A percentile compares a stretch with the other conserved stretches of the same genome.
phyloP scores from a whole-genome alignment of 106 monocot genomes.

The Dactylorhiza incarnata region DNA sequence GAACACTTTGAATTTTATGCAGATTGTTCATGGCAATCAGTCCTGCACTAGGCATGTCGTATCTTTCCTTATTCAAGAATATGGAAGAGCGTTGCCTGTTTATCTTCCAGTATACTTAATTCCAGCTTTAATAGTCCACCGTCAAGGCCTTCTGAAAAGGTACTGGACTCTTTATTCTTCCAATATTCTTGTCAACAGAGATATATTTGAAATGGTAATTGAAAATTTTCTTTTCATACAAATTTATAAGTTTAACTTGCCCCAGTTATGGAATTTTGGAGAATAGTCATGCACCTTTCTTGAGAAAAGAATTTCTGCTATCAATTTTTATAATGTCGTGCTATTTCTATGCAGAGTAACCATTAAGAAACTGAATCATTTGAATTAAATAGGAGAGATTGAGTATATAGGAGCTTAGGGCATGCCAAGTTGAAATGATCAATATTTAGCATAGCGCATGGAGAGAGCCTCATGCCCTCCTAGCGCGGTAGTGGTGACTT shows the following conservation, averaged over 20 bases:
- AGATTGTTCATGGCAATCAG: slow-evolving; percentile 93
- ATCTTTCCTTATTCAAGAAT: slow-evolving; percentile 77
- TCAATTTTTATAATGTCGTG: not conserved
- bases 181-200: not conserved
- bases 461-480: too few relatives aligned
- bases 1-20: slow-evolving; percentile 8
- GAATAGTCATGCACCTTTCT: not conserved
- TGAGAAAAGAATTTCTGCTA: not conserved
- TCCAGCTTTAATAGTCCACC: slow-evolving; percentile 93
- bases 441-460: not conserved
- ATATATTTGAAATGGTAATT: not conserved
- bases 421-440: not conserved
- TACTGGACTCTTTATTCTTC: slow-evolving; percentile 14
- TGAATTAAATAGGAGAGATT: not conserved
- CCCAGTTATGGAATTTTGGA: not conserved
- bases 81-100: slow-evolving; percentile 90
- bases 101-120: slow-evolving; percentile 94
- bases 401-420: not conserved
- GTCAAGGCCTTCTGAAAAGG: slow-evolving; percentile 79
- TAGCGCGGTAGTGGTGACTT: too few relatives aligned
- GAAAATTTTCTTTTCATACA: not conserved
- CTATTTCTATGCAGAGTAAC: not conserved
- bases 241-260: not conserved
- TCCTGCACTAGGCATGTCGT: slow-evolving; percentile 69
- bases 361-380: not conserved